Conservation (phyloP, 768 basidiomycete genomes). For the Hemileccinum rubropunctum region DNA sequence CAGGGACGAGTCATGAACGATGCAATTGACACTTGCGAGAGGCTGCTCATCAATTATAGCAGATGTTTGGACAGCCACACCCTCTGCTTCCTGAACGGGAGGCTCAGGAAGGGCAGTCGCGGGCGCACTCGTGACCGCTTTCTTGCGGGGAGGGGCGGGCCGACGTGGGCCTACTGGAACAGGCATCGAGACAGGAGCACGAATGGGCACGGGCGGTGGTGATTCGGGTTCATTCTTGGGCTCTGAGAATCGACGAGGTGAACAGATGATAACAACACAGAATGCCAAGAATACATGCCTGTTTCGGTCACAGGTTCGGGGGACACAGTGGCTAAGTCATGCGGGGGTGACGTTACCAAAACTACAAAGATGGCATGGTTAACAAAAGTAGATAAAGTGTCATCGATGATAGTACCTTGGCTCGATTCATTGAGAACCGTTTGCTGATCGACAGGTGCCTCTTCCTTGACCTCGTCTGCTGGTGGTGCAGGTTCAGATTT, state of each 20-base stretch:
- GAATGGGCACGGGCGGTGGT: conserved; percentile 32
- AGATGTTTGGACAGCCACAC: background rate
- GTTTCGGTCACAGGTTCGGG: conserved; percentile 8
- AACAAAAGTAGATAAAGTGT: conserved; percentile 3
- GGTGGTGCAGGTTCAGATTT: conserved; percentile 26
- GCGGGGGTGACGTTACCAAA: conserved; percentile 13
- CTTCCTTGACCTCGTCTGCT: conserved; percentile 24
- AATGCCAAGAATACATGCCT: conserved; percentile 13
- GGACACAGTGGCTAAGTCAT: conserved; percentile 4
- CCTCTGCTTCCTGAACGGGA: conserved; percentile 18
- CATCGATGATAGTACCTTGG: conserved; percentile 17
- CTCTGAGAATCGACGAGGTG: conserved; percentile 15
- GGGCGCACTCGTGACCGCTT: conserved; percentile 51
- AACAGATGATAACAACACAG: conserved; percentile 3
- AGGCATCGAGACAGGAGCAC: conserved; percentile 61
- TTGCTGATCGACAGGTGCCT: conserved; percentile 9
- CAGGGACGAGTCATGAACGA: conserved; percentile 2
- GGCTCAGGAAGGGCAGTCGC: conserved; percentile 29
- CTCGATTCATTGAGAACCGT: conserved; percentile 6
- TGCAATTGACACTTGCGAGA: conserved; percentile 1
- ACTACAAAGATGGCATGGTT: conserved; percentile 6
- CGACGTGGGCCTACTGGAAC: conserved; percentile 72
- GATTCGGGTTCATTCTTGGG: conserved; percentile 23
- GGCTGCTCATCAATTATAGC: conserved; percentile 8
- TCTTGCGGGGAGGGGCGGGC: conserved; percentile 71